Evolutionary conservation across 371 early-diverging fungal genomes (phyloP).

Genomic region (Mortierella sp.): DNA sequence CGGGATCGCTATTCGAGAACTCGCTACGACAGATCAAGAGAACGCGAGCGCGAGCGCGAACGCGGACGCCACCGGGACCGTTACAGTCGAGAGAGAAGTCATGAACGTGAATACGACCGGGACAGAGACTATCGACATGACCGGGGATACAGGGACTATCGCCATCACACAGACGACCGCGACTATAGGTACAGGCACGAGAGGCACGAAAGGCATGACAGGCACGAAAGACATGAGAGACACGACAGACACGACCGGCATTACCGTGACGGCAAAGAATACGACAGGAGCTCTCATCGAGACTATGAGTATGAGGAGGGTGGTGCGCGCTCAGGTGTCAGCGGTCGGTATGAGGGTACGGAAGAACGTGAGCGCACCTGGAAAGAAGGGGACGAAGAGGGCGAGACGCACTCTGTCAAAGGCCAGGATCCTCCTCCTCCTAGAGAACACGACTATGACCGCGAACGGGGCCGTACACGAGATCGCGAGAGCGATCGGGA

Average conservation of each 20-base stretch:
- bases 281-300: conserved; percentile 10
- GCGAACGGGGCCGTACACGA: conserved; percentile 24
- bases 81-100: conserved; percentile 42
- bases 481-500: conserved; percentile 19
- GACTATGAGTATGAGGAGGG: conserved; percentile 35
- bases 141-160: conserved; percentile 27
- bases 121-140: conserved; percentile 36
- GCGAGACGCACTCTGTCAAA: conserved; percentile 21
- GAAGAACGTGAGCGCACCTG: conserved; percentile 34
- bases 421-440: conserved; percentile 17
- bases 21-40: conserved; percentile 29
- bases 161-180: conserved; percentile 33
- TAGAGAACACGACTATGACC: conserved; percentile 26
- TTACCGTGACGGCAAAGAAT: conserved; percentile 36
- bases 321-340: conserved; percentile 2
- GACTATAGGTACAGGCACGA: conserved; percentile 45
- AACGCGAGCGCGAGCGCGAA: conserved; percentile 38
- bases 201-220: conserved; percentile 36
- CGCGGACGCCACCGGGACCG: conserved; percentile 42
- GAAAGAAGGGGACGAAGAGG: conserved; percentile 41
- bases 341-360: conserved; percentile 14
- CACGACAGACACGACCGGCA: conserved; percentile 44
- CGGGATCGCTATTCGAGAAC: conserved; percentile 31
- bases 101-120: conserved; percentile 35
- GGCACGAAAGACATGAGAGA: conserved; percentile 29